phyloP scores from a whole-genome alignment of 495 filamentous ascomycete species.

The Talaromyces borbonicus region DNA sequence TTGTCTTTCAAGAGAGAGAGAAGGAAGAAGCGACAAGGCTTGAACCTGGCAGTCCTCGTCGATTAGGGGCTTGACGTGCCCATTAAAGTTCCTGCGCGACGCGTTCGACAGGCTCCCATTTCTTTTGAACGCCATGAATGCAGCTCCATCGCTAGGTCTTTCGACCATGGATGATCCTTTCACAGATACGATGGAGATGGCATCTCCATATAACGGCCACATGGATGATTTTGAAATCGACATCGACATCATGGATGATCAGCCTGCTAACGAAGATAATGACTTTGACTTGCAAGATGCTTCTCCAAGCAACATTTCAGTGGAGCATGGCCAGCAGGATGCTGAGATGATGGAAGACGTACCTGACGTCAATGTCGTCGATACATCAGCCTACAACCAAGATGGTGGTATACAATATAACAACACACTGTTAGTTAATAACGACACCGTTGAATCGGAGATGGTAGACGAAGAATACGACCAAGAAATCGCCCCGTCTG shows the following conservation, averaged over 20 bases:
- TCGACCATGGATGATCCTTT: slow-evolving; percentile 33
- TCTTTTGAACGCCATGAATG: slow-evolving; percentile 23
- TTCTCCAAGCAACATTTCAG: no score
- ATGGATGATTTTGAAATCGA: slow-evolving; percentile 70
- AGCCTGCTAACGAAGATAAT: slow-evolving; percentile 42
- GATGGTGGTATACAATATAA: slow-evolving; percentile 22
- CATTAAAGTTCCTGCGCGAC: neutral
- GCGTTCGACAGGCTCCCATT: neutral
- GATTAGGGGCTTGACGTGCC: neutral
- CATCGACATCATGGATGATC: slow-evolving; percentile 52
- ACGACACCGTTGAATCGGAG: slow-evolving; percentile 29
- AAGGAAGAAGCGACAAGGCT: no score
- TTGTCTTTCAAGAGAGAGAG: no score
- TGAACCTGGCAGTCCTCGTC: neutral
- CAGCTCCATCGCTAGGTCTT: slow-evolving; percentile 23
- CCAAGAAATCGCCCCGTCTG: slow-evolving; percentile 22
- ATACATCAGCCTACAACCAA: slow-evolving; percentile 22
- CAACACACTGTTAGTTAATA: slow-evolving; percentile 24
- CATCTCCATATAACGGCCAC: slow-evolving; percentile 34
- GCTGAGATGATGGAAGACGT: slow-evolving; percentile 43
- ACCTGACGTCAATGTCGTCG: slow-evolving; percentile 31
- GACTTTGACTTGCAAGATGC: slow-evolving; percentile 53
- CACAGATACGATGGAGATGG: slow-evolving; percentile 47
- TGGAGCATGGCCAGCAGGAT: slow-evolving; percentile 27
- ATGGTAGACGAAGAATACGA: slow-evolving; percentile 37